Evolutionary conservation across 192 early-diverging fungal genomes (phyloP).

Genomic region (Neocallimastix lanati): DNA sequence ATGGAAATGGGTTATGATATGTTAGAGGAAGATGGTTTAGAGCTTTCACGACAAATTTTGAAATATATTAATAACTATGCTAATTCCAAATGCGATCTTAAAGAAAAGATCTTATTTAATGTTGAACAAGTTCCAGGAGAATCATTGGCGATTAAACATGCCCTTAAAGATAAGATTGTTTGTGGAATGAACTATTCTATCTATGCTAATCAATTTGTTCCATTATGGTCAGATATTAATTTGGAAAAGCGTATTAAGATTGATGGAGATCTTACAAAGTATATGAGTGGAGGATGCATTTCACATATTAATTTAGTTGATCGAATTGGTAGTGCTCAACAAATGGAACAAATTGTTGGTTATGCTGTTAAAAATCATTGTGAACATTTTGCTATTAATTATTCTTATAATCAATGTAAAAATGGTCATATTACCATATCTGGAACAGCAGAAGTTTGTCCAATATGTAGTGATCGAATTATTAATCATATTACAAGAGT

Average conservation of each 20-base stretch:
- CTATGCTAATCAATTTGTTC: neutral
- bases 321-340: neutral
- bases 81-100: neutral
- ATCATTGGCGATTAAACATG: neutral
- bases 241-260: neutral
- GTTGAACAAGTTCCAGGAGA: neutral
- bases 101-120: neutral
- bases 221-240: neutral
- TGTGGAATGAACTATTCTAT: neutral
- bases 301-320: neutral
- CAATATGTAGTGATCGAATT: neutral
- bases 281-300: neutral
- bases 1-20: neutral
- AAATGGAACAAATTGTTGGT: neutral
- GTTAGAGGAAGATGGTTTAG: neutral
- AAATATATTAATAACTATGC: neutral
- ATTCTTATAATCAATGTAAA: neutral
- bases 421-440: neutral
- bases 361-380: neutral
- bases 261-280: neutral
- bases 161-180: neutral
- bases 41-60: neutral
- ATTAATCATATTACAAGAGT: neutral
- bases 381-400: neutral
- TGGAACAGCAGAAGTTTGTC: neutral